Evolutionary conservation across 441 rosid genomes (phyloP).

Genomic region (Bruguiera hainesii): DNA sequence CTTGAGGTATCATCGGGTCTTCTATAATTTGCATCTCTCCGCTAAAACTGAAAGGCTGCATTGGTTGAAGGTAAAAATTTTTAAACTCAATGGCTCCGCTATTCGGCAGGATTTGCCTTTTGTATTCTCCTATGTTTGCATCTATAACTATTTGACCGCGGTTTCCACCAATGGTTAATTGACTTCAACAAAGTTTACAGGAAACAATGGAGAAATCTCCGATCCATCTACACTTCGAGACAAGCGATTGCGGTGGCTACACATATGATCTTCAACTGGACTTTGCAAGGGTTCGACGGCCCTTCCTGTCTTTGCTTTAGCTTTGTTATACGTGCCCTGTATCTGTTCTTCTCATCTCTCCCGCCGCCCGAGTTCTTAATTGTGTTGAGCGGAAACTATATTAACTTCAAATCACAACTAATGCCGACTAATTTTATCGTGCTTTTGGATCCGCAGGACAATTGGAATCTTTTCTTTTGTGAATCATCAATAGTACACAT

Average conservation of each 20-base stretch:
- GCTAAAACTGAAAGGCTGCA: constrained; percentile 4
- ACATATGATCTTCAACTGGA: constrained; percentile 46
- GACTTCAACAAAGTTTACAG: constrained; percentile 14
- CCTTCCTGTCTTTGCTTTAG: constrained; percentile 4
- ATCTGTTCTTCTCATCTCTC: not conserved
- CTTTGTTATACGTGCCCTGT: not conserved
- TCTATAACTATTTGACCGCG: not conserved
- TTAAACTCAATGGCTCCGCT: constrained; percentile 9
- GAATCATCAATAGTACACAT: not conserved
- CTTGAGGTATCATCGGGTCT: constrained; percentile 9
- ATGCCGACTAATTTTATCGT: too few species aligned
- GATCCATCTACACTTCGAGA: constrained; percentile 24
- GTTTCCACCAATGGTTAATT: not conserved
- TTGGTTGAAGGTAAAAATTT: constrained; percentile 10
- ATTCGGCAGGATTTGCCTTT: not conserved
- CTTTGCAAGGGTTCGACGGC: constrained; percentile 38
- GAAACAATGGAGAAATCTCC: constrained; percentile 34
- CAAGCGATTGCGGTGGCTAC: constrained; percentile 30
- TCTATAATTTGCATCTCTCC: constrained; percentile 8
- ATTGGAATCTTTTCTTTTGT: not conserved
- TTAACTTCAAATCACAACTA: too few species aligned
- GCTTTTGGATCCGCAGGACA: too few species aligned
- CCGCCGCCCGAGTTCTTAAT: not conserved
- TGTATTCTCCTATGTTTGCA: constrained; percentile 1
- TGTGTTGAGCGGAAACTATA: too few species aligned